These are phyloP conservation scores for Stagonosporopsis vannaccii DNA, from an alignment of 2,329 filamentous ascomycete genomes.

Conservation along the genomic window DNA sequence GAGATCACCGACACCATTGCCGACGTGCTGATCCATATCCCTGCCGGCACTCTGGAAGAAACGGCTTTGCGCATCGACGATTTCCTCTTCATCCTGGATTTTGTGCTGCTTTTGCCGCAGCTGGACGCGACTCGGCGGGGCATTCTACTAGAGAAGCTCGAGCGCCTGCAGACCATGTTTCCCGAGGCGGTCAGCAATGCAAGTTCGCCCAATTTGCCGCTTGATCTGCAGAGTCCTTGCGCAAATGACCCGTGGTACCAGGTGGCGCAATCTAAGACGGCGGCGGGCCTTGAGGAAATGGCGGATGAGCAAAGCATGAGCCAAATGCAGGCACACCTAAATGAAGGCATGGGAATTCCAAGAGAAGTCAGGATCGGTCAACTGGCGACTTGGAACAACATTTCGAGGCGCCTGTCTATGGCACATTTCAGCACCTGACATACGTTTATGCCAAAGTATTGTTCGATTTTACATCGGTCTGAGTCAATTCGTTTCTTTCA, in stretches of 20 bases:
- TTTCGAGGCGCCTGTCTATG: constrained; percentile 41
- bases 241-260: constrained; percentile 45
- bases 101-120: constrained; percentile 59
- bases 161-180: constrained; percentile 47
- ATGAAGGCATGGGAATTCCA: constrained; percentile 16
- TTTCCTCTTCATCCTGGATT: constrained; percentile 61
- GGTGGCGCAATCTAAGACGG: constrained; percentile 46
- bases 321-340: constrained; percentile 8
- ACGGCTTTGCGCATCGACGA: constrained; percentile 60
- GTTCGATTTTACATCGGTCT: not conserved
- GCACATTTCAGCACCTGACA: constrained; percentile 23
- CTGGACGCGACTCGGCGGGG: constrained; percentile 57
- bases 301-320: constrained; percentile 20
- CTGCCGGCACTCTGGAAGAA: constrained; percentile 56
- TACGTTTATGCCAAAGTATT: not conserved
- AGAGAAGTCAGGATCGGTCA: constrained; percentile 27
- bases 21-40: constrained; percentile 63
- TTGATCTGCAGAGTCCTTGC: constrained; percentile 36
- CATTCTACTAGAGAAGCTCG: constrained; percentile 54
- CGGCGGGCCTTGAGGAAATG: constrained; percentile 32
- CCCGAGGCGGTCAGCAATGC: constrained; percentile 44
- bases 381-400: constrained; percentile 44
- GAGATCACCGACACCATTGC: constrained; percentile 68
- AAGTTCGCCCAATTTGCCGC: constrained; percentile 42
- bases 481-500: not conserved